These are phyloP conservation scores for Aspergillus udagawae DNA, from an alignment of 2,329 filamentous ascomycete genomes.

Conservation along the genomic window DNA sequence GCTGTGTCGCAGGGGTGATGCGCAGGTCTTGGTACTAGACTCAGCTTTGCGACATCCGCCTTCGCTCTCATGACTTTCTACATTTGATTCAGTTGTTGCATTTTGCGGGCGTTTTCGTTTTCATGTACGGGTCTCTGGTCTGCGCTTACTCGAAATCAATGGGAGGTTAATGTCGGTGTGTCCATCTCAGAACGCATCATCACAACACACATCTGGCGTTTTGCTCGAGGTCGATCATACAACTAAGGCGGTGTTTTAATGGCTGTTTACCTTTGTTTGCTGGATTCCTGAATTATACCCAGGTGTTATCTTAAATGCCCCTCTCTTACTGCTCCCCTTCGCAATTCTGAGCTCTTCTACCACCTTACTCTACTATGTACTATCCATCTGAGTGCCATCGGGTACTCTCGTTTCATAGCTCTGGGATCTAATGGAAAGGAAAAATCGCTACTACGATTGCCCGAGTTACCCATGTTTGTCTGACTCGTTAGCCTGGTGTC, in stretches of 20 bases:
- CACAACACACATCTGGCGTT: conserved; percentile 27
- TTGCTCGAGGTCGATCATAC: conserved; percentile 23
- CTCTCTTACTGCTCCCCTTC: conserved; percentile 6
- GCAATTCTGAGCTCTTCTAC: not conserved
- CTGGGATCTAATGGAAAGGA: not conserved
- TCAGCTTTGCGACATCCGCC: conserved; percentile 1
- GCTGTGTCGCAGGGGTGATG: conserved; percentile 15
- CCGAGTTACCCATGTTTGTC: not conserved
- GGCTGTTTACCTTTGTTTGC: conserved; percentile 22
- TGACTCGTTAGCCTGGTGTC: not conserved
- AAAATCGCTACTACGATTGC: not conserved
- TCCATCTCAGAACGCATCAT: conserved; percentile 20
- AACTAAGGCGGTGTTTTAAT: conserved; percentile 29
- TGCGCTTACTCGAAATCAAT: conserved; percentile 15
- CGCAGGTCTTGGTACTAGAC: not conserved
- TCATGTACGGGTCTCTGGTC: conserved; percentile 17
- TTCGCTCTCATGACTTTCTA: conserved; percentile 7
- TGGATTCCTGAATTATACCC: conserved; percentile 33
- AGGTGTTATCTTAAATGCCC: conserved; percentile 20
- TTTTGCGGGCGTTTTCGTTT: conserved; percentile 29
- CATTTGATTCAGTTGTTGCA: conserved; percentile 22
- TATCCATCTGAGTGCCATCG: not conserved
- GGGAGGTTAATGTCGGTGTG: conserved; percentile 20
- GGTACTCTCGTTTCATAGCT: not conserved
- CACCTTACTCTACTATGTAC: not conserved